Evolutionary conservation across 2,329 filamentous ascomycete genomes (phyloP), one percentile per base, ranked within the genome.

Genomic region (Nothopassalora personata): DNA sequence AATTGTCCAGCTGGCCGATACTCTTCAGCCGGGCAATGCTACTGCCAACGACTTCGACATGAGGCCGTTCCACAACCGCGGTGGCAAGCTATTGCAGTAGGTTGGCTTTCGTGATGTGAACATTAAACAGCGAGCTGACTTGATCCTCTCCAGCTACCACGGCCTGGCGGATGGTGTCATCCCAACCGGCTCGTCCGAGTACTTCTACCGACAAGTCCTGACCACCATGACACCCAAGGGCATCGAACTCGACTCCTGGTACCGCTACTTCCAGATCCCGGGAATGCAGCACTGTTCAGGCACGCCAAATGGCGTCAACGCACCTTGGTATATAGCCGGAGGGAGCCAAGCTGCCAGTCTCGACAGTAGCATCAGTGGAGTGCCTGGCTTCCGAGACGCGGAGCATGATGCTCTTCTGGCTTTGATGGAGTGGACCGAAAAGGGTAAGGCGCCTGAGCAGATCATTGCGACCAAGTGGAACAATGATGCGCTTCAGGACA

Each of bases 181-280:
- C 56, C 76, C 80, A 13, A 78, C 78, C 0, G 77, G 78, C 0
- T 76, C 79, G 19, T 80, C 78, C 1, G 75, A 79, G 9, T 81
- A 81, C 67, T 86, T 76, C 66, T 81, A 82, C 69, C 72, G 76
- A 18, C 74, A 77, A 15, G 76, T 82, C 1, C 51, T 67, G n/a
- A 68, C 68, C 6, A 70, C 70, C 0, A 59, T 78, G 27, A 59
- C 69, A n/a, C 71, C 73, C 0, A 60, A 65, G 11, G 74, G 72
- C 19, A 65, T 75, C 31, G 62, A 74, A 3, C 60, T 77, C 1
- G 71, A 76, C 47, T 66, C 68, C 15, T 79, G 75, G 66, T 79
- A 73, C 67, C 73, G 75, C 49, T 73, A 75, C 65, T 78, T 79
- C 68, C 62, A 75, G 19, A 73, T 79, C 10, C 76, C 76, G 1